Evolutionary conservation across 2,329 filamentous ascomycete genomes (phyloP), one percentile per base, ranked within the genome.

Genomic region (Pestalotiopsis fici): DNA sequence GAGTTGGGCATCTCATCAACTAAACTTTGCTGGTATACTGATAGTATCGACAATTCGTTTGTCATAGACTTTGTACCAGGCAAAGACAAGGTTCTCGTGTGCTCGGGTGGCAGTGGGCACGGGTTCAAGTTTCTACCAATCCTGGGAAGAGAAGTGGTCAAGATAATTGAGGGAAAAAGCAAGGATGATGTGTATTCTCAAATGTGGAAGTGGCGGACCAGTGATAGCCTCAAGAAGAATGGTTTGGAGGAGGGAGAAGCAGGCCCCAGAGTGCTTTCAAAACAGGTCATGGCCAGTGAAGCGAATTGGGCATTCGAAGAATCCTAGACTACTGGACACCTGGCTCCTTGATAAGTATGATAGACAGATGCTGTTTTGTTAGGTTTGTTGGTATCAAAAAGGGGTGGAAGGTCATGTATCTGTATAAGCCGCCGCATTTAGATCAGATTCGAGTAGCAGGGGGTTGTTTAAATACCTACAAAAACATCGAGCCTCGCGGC

Each of bases 91-190:
- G 72, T 91, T 0, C 86, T 90, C 72, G 81, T 90, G 0, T 87
- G 87, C 2, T 90, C 88, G 0, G 88, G 87, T 0, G 89, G 89
- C 0, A 86, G 83, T 43, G 88, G 89, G 9, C 75, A 77, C 35
- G 75, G 76, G 18, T 77, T 76, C 71, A 77, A 77, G 66, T 78
- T 77, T 54, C 63, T 77, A 2, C 75, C 75, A 23, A 72, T 78
- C 9, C 72, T 77, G 1, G 75, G 75, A 13, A 72, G 74, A 3
- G 74, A 78, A 57, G 74, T 77, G 1, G 72, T 76, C 12, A 73
- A 73, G 67, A 76, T 77, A 35, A 68, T 78, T 2, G 75, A 77
- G 57, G 70, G 71, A 1, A 68, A 69, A 18, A 71, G 70, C 4
- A 39, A 68, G 4, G 55, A 73, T 62, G 74, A 71, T 2, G 72